Base-by-base conservation (phyloP, 176 grass and related monocot genomes). In the Cenchrus purpureus region DNA sequence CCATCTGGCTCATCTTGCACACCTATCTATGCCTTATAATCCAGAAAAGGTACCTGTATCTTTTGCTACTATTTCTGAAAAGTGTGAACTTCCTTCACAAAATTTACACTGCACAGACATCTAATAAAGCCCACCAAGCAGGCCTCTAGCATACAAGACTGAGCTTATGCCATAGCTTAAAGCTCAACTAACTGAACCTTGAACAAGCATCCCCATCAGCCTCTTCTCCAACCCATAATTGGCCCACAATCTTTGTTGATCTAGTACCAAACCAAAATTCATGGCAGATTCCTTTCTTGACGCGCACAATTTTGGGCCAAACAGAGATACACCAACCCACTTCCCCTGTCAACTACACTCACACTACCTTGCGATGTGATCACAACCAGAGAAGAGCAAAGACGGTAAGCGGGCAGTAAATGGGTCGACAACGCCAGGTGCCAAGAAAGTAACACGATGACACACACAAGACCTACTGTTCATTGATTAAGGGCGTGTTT, bases 401-500 rank as follows among this genome's bases (percentile, higher is more conserved):
- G 25, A 59, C 8, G 13, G 78, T 52, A 49, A 22, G 31, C 6
- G 60, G 42, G 59, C 32, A 16, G 29, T 12, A 19, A 77, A 48
- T 44, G 48, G 44, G 44, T 17, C 57, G 65, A 57, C 53, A 71
- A 29, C 25, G 58, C 48, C 65, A 88, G 74, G 65, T 78, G 45
- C 56, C 16, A 72, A 13, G 7, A 34, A 31, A 66, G 43, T 53
- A 63, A 77, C 28, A 12, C 71, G 70, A 40, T 51, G 44, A 55
- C 28, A 51, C 1, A 6, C 17, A 37, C 4, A 53, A 67, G 7
- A 58, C 12, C n/a, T 16, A 83, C 57, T 83, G 37, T 65, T 63
- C 65, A 65, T 4, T 71, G 74, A 88, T 83, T 78, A 83, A 77
- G 86, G 78, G 31, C 25, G 25, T 25, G 25, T 25, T 25, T 25